phyloP scores from a whole-genome alignment of 495 filamentous ascomycete genomes.

The Podospora pseudocomata region DNA sequence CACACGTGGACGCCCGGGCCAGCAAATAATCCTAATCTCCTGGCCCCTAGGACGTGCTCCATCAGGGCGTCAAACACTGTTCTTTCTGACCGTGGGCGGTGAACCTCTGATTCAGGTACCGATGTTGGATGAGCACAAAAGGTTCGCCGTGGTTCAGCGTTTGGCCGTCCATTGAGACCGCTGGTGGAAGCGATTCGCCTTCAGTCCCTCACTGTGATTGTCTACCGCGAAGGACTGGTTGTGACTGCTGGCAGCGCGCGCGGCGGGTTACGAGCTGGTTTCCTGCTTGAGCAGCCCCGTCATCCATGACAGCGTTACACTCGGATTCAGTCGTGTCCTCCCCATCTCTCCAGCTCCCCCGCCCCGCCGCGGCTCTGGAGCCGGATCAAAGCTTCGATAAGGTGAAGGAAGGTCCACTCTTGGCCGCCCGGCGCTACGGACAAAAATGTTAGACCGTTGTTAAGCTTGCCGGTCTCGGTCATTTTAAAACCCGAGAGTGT shows the following conservation, averaged over 20 bases:
- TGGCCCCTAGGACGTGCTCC: constrained; percentile 20
- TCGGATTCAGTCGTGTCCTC: constrained; percentile 6
- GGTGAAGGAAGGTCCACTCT: neutral
- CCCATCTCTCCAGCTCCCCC: constrained; percentile 10
- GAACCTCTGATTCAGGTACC: neutral
- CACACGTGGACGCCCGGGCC: constrained; percentile 45
- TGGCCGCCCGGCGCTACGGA: neutral
- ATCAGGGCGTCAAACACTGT: neutral
- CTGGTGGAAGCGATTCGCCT: constrained; percentile 6
- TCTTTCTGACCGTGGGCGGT: neutral
- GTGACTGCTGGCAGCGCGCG: neutral
- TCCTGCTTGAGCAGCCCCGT: constrained; percentile 1
- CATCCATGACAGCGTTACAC: constrained; percentile 20
- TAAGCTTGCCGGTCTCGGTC: neutral
- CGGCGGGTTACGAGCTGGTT: constrained; percentile 6
- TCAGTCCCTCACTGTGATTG: neutral
- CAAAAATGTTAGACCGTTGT: neutral
- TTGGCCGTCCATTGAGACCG: neutral
- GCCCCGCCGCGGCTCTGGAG: constrained; percentile 14
- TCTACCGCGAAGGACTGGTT: neutral
- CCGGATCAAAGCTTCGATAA: constrained; percentile 9
- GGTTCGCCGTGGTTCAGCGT: neutral
- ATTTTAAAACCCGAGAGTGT: neutral
- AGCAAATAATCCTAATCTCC: constrained; percentile 41
- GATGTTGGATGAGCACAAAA: neutral